Percentiles rank a stretch among this genome's conserved stretches.
Conservation (phyloP, 2,329 filamentous ascomycete species). For the Albifimbria verrucaria region DNA sequence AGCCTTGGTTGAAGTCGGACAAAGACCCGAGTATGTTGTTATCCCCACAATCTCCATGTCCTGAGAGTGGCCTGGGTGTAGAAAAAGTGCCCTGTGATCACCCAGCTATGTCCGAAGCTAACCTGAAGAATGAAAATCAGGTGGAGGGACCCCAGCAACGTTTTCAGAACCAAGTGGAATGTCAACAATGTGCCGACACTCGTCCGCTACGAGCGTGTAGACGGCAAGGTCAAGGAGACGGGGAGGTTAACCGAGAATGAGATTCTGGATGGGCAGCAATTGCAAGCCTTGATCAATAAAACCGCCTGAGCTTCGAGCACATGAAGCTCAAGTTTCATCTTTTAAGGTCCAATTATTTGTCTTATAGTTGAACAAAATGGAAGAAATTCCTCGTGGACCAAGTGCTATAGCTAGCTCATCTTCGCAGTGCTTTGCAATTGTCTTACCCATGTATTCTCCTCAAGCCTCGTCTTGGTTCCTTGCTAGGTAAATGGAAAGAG, state of each 20-base stretch:
- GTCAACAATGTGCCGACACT: neutral
- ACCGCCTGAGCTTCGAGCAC: neutral
- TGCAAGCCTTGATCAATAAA: neutral
- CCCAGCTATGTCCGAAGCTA: neutral
- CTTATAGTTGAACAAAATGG: too few relatives aligned
- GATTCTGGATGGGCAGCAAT: neutral
- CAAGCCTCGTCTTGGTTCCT: too few relatives aligned
- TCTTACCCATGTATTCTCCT: too few relatives aligned
- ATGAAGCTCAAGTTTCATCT: too few relatives aligned
- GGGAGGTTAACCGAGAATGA: neutral
- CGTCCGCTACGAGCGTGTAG: neutral
- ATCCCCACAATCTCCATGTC: neutral
- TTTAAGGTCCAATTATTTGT: too few relatives aligned
- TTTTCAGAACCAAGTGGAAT: neutral
- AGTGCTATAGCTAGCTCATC: too few relatives aligned
- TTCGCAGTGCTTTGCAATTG: too few relatives aligned
- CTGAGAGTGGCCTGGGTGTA: too few relatives aligned
- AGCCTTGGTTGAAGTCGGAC: neutral
- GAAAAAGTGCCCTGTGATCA: too few relatives aligned
- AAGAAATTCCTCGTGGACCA: too few relatives aligned
- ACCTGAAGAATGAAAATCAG: neutral
- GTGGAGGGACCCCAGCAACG: neutral
- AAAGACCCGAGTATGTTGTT: neutral
- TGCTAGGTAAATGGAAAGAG: too few relatives aligned
- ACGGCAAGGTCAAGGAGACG: neutral